These are phyloP conservation scores for Hypocrella siamensis DNA, from an alignment of 2,329 filamentous ascomycete species.

Conservation along the genomic window DNA sequence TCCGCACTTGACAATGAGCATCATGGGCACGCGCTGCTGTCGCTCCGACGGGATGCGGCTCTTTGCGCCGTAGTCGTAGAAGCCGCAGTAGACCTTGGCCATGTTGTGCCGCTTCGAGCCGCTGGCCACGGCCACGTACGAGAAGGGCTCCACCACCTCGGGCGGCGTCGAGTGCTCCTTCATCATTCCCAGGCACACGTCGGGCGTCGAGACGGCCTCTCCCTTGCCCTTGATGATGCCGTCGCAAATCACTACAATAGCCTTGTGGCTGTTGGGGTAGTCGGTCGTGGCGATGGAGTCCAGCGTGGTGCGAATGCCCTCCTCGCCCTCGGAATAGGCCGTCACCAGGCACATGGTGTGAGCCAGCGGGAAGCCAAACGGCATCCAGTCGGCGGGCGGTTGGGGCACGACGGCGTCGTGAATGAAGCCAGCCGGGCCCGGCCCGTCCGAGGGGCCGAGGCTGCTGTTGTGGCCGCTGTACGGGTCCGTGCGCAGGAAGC, in stretches of 20 bases:
- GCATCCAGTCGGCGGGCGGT: slow-evolving; percentile 91
- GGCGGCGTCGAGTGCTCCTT: slow-evolving; percentile 69
- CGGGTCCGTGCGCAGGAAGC: slow-evolving; percentile 46
- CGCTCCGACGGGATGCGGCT: slow-evolving; percentile 69
- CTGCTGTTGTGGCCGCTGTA: slow-evolving; percentile 35
- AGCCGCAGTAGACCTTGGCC: slow-evolving; percentile 95
- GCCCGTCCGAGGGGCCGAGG: slow-evolving; percentile 46
- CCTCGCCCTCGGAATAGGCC: slow-evolving; percentile 88
- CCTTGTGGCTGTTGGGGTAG: slow-evolving; percentile 98
- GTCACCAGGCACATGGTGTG: slow-evolving; percentile 92
- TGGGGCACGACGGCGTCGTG: slow-evolving; percentile 93
- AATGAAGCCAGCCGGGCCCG: slow-evolving; percentile 84
- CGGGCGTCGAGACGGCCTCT: slow-evolving; percentile 73
- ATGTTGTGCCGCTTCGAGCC: slow-evolving; percentile 98
- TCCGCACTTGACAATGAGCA: slow-evolving; percentile 89
- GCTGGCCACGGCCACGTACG: slow-evolving; percentile 90
- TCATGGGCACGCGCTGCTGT: slow-evolving; percentile 96
- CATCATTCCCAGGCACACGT: slow-evolving; percentile 86
- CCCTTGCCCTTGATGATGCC: slow-evolving; percentile 95
- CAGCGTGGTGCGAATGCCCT: slow-evolving; percentile 82
- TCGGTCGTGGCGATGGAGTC: slow-evolving; percentile 96
- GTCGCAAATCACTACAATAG: slow-evolving; percentile 91
- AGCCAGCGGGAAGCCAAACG: slow-evolving; percentile 86
- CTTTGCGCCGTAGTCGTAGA: slow-evolving; percentile 85
- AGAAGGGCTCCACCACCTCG: slow-evolving; percentile 77